Evolutionary conservation across 1,284 basidiomycete genomes (phyloP).

Genomic region (Farysia itapuensis): DNA sequence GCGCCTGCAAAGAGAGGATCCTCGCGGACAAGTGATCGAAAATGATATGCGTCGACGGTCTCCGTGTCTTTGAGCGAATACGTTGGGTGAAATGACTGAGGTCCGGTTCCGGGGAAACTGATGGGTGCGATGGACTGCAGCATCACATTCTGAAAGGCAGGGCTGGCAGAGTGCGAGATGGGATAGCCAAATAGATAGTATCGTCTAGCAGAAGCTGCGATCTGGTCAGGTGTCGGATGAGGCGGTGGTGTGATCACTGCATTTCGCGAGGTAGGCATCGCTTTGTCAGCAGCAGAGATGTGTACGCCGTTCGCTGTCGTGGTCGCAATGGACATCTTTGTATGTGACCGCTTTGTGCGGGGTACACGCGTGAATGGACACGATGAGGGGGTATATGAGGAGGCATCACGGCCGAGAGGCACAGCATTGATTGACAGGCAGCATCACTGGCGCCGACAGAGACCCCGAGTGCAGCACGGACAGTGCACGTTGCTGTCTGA

Average conservation of each 20-base stretch:
- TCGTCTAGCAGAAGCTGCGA: conserved; percentile 15
- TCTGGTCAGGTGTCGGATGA: conserved; percentile 33
- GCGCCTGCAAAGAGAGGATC: conserved; percentile 36
- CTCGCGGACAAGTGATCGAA: conserved; percentile 16
- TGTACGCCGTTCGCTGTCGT: no score
- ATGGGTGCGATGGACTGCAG: conserved; percentile 25
- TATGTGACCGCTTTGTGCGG: no score
- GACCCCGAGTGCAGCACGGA: no score
- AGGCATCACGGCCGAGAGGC: no score
- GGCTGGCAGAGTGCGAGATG: conserved; percentile 44
- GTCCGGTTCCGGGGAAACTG: conserved; percentile 4
- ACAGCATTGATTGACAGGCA: no score
- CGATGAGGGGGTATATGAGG: no score
- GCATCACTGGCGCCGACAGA: no score
- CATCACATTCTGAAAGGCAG: conserved; percentile 42
- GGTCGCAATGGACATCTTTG: no score
- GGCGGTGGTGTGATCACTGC: no score
- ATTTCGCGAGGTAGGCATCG: no score
- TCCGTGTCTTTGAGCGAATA: conserved; percentile 41
- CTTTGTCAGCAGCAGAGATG: conserved; percentile 1
- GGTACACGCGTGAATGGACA: no score
- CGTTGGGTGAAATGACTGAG: conserved; percentile 15
- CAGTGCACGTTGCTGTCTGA: no score
- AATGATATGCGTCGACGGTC: conserved; percentile 29
- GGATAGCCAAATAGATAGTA: conserved; percentile 43